These are phyloP conservation scores for Gossypium davidsonii DNA, from an alignment of 441 rosid genomes.

Conservation along the genomic window DNA sequence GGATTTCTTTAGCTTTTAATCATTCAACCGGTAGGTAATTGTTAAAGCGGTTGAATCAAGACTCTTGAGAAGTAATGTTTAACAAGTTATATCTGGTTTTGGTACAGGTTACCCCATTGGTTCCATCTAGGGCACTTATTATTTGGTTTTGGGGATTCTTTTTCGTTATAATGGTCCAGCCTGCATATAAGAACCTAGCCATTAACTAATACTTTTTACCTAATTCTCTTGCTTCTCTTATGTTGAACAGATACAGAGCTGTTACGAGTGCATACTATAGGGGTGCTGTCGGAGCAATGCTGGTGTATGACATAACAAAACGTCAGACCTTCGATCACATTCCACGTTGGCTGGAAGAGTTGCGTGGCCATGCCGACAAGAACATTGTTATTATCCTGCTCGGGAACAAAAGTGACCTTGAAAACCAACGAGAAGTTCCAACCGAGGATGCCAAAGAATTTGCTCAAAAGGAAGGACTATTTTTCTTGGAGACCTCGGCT, in stretches of 20 bases:
- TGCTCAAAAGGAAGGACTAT: conserved; percentile 61
- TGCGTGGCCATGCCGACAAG: conserved; percentile 69
- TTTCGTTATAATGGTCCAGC: not conserved
- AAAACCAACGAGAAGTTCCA: conserved; percentile 48
- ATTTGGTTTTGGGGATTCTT: not conserved
- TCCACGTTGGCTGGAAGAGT: conserved; percentile 70
- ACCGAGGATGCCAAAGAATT: conserved; percentile 60
- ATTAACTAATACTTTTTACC: not conserved
- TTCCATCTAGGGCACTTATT: not conserved
- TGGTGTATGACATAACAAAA: conserved; percentile 53
- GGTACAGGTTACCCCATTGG: not conserved
- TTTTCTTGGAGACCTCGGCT: conserved; percentile 64
- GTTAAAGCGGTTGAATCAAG: not conserved
- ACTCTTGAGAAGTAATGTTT: not conserved
- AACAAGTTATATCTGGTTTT: not conserved
- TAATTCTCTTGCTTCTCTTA: conserved; percentile 7
- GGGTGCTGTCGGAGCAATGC: conserved; percentile 72
- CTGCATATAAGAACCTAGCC: not conserved
- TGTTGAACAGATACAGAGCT: conserved; percentile 58
- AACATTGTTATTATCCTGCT: conserved; percentile 58
- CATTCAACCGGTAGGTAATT: not conserved
- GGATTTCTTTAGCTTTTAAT: not conserved
- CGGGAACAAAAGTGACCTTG: conserved; percentile 59
- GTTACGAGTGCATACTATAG: conserved; percentile 72
- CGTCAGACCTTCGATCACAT: conserved; percentile 62